Evolutionary conservation across 208 protist species (phyloP).

Genomic region (Trypanosoma congolense): DNA sequence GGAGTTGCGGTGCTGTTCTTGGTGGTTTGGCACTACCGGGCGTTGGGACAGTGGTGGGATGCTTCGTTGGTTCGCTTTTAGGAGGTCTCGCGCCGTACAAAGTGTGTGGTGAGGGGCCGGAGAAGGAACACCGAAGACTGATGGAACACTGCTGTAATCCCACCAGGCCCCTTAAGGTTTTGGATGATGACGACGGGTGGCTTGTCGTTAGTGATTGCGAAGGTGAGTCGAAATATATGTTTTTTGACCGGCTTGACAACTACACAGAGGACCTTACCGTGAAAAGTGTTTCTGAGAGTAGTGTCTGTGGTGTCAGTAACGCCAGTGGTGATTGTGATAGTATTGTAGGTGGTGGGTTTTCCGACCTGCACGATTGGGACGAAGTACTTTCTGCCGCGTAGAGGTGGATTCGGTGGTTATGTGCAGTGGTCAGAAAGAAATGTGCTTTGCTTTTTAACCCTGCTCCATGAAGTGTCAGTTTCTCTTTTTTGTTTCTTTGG

Average conservation of each 20-base stretch:
- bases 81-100: conserved; percentile 39
- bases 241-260: conserved; percentile 1
- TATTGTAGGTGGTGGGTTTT: background rate
- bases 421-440: no score
- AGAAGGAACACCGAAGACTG: conserved; percentile 20
- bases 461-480: no score
- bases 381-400: no score
- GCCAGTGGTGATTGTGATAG: background rate
- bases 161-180: conserved; percentile 8
- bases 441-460: no score
- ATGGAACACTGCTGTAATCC: background rate
- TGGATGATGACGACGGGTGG: conserved; percentile 21
- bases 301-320: background rate
- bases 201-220: conserved; percentile 18
- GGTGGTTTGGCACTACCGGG: conserved; percentile 55
- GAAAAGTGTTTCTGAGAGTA: no score
- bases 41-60: conserved; percentile 61
- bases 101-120: conserved; percentile 33
- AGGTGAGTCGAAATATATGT: conserved; percentile 3
- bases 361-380: background rate
- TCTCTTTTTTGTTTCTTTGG: no score
- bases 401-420: no score
- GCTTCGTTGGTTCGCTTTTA: conserved; percentile 17
- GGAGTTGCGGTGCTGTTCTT: conserved; percentile 40
- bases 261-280: no score